Base-by-base conservation (phyloP, 2,329 filamentous ascomycete genomes). In the Alternaria dauci region DNA sequence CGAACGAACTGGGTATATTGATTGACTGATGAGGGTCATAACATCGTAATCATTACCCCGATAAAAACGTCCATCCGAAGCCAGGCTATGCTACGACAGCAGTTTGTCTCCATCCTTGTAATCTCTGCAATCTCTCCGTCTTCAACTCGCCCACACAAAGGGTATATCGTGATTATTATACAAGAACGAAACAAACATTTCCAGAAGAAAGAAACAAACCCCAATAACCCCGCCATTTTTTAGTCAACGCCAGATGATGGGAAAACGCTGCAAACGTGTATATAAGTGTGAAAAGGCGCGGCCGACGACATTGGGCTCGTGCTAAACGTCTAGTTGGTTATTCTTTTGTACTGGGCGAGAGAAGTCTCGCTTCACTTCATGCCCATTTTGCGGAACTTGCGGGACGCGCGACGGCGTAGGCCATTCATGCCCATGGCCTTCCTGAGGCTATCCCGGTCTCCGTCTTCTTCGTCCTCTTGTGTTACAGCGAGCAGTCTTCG, bases 371-470 rank as follows among this genome's bases (percentile, higher is more conserved):
- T 52, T 47, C 36, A 55, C 34, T 64, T 65, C 18, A 58, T 62
- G 58, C 68, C 55, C 69, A 71, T 69, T 26, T 63, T 63, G 43
- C 71, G 59, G 23, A 75, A 74, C 26, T 65, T 61, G 34, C 69
- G 66, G 7, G 65, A 69, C 7, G 71, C 73, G 18, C 66, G 67
- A 52, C 73, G 62, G 38, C 70, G 59, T 14, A 75, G 59, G 4
- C 66, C 69, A 26, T 61, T 62, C 47, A 67, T 57, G 28, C 67
- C 64, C 42, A 65, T 69, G 18, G 62, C 63, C 54, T 57, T 71
- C 57, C 58, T 63, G 42, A 62, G 61, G 58, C 65, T 71, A 55
- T 70, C 58, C 41, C 58, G 32, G 23, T 60, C 70, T 16, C 55
- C 60, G 41, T 71, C 71, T 20, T 69, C 66, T n/a, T 71, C 66